Base-by-base conservation (phyloP, 2,329 filamentous ascomycete genomes). In the Moelleriella libera region DNA sequence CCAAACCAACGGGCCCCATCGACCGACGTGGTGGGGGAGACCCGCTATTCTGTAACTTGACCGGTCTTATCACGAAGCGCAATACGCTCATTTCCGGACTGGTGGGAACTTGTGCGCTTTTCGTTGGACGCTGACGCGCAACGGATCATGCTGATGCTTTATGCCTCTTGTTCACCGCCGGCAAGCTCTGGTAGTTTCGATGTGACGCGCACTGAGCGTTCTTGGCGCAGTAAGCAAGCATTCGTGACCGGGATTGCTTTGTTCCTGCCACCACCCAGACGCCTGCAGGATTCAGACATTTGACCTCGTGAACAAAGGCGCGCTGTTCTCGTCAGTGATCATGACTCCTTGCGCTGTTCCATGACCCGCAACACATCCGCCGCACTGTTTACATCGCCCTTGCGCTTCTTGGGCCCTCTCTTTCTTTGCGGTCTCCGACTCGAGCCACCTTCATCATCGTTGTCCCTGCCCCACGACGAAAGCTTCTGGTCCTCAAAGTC, bases 291-390 rank as follows among this genome's bases (percentile, higher is more conserved):
- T 21, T 21, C 21, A 21, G 21, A 21, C 21, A 3, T 21, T 21
- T 21, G 21, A 21, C 21, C 21, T 3, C 21, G 21, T 21, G 21
- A 21, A 21, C 21, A 21, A 21, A 21, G 21, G 21, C 21, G 34
- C 34, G 34, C 8, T 37, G 34, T 8, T 5, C 8, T 37, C 8
- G 5, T 37, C 8, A 2, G 8, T 12, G 4, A 9, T 48, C 39
- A 51, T 32, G 51, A 51, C 55, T 60, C 60, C 55, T 74, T 74
- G 43, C 71, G 68, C 56, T 71, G 67, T 58, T 92, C 84, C 57
- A 95, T 75, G 30, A 88, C 85, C 49, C 77, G 77, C 70, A 94
- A 68, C 47, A 95, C 86, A 69, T 94, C 87, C 5, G 76, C 76
- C 11, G 80, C 85, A 64, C 74, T 90, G 59, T 97, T 87, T 50